Evolutionary conservation across 2,329 filamentous ascomycete species (phyloP), one percentile per base, ranked within the genome.

Genomic region (Aspergillus aculeatus): DNA sequence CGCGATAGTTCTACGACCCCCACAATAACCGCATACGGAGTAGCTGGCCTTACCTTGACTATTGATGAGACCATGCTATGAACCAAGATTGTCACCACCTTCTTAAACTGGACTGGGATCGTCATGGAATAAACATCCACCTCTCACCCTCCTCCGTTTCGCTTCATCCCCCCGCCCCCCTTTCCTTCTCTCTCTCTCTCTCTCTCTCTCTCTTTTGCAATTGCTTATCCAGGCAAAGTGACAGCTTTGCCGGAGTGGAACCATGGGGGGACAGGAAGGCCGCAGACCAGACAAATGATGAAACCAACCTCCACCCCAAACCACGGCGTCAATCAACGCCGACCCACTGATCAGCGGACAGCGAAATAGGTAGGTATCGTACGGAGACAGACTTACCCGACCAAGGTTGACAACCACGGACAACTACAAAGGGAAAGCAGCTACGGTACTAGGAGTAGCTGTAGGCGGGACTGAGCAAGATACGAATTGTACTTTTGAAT

Each of bases 321-420:
- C 32, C 32, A 35, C 12, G 32, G 32, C 32, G 32, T 35, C 32
- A 11, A 5, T 35, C 24, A 24, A 29, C n/a, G 2, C 29, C 41
- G 52, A 52, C 57, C 57, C 57, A 59, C 57, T 59, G 57, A 59
- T 59, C 57, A 56, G 38, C 38, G 14, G 6, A 35, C 10, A 12
- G 12, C 11, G 32, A 35, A 16, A 35, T 12, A 35, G 14, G 32
- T 35, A 35, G 32, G 11, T 5, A 4, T 14, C 32, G 32, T 35
- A 35, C 32, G 24, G 5, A 26, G 24, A 24, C 24, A 24, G 24
- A 26, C 26, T 29, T 29, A 29, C 26, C 26, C 26, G 26, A 29
- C 7, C 26, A 29, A 29, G 26, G 26, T 29, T 29, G 26, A 29
- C 26, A 29, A 29, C 26, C 26, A 29, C 7, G 7, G 7, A 29